Evolutionary conservation across 2,329 filamentous ascomycete genomes (phyloP).

Genomic region (Nemania sp.): DNA sequence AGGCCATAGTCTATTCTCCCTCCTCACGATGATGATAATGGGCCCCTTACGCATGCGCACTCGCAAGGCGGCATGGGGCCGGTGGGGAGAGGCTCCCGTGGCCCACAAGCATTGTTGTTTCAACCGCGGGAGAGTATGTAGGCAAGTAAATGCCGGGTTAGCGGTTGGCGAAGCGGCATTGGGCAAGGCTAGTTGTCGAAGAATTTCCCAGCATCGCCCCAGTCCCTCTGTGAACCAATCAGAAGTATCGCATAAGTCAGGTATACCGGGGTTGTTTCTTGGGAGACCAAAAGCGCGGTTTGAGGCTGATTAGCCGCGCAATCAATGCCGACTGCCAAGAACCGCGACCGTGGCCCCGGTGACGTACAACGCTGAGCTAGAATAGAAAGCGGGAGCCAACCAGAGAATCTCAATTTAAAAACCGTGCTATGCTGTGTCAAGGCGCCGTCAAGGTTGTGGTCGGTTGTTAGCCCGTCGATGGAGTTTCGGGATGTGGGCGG

Average conservation of each 20-base stretch:
- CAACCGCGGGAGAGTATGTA: not conserved
- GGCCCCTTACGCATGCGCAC: slow-evolving; percentile 18
- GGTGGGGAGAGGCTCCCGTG: slow-evolving; percentile 13
- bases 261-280: slow-evolving; percentile 5
- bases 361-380: not conserved
- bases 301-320: slow-evolving; percentile 11
- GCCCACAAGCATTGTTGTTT: slow-evolving; percentile 4
- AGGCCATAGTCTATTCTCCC: slow-evolving; percentile 4
- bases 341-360: slow-evolving; percentile 4
- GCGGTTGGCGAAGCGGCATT: not conserved
- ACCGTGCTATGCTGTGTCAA: not conserved
- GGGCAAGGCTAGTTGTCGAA: not conserved
- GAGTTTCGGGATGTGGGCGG: slow-evolving; percentile 13
- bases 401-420: slow-evolving; percentile 14
- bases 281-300: slow-evolving; percentile 2
- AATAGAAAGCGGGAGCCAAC: slow-evolving; percentile 12
- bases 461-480: no score
- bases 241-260: slow-evolving; percentile 8
- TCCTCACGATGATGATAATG: slow-evolving; percentile 3
- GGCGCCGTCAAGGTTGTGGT: not conserved
- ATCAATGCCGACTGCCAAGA: slow-evolving; percentile 15
- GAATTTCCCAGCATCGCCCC: not conserved
- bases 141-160: not conserved
- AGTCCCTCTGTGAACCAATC: not conserved
- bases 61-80: slow-evolving; percentile 10